phyloP scores from a whole-genome alignment of 768 basidiomycete species.

The Tremella yokohamensis region DNA sequence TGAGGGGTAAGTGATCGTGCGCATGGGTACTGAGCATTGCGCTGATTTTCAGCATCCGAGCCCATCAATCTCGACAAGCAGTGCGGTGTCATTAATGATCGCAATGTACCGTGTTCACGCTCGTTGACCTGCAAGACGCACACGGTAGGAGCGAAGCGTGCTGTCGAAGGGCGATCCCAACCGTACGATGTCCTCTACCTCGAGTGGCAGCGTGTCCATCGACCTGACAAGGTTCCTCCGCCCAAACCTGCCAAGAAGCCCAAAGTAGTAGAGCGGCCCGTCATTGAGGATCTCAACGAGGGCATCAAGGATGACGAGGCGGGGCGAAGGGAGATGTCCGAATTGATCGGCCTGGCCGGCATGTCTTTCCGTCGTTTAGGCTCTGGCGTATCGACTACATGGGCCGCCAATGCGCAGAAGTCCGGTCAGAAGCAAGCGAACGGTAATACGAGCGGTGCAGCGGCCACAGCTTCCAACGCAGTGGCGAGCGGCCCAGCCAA shows the following conservation, averaged over 20 bases:
- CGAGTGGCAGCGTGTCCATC: constrained; percentile 63
- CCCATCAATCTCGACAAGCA: constrained; percentile 87
- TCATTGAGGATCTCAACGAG: not conserved
- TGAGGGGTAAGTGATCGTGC: constrained; percentile 56
- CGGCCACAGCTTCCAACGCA: not conserved
- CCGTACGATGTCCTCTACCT: constrained; percentile 79
- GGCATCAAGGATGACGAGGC: not conserved
- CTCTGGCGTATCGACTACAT: not conserved
- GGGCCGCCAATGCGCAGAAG: not conserved
- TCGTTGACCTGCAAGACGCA: constrained; percentile 98
- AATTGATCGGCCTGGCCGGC: not conserved
- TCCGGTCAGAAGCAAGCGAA: not conserved
- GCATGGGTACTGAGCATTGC: constrained; percentile 3
- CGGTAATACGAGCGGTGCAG: not conserved
- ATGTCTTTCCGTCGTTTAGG: not conserved
- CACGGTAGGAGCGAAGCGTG: constrained; percentile 92
- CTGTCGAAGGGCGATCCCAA: constrained; percentile 78
- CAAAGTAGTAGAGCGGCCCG: not conserved
- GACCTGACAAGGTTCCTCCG: constrained; percentile 28
- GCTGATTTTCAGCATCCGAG: constrained; percentile 46
- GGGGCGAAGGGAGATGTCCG: not conserved
- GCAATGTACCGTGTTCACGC: constrained; percentile 83
- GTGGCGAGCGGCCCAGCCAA: not conserved
- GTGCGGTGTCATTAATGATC: constrained; percentile 97
- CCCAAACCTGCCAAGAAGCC: constrained; percentile 3